Base-by-base conservation (phyloP, 495 filamentous ascomycete species). In the Friedmanniomyces simplex region DNA sequence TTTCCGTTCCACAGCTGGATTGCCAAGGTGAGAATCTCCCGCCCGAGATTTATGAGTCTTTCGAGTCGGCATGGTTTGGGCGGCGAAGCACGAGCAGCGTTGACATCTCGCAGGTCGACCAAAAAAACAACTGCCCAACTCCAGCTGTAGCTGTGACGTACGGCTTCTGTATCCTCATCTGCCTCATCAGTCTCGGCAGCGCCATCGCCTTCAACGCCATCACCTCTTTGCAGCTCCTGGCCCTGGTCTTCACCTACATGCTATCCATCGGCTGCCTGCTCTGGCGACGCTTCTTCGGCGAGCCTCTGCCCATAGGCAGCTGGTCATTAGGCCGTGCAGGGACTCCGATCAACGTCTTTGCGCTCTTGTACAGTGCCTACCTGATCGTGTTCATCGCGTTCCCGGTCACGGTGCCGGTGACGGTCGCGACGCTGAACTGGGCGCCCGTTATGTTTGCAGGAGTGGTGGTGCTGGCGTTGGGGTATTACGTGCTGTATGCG, bases 361-460 rank as follows among this genome's bases (percentile, higher is more conserved):
- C 24, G 12, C 7, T 55, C 12, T 1, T 43, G 39, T 63, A 55
- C 26, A 8, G 21, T 4, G 11, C 14, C 21, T 59, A 49, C 49
- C 21, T 55, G 6, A 16, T 59, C 12, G 48, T 54, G 26, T 54
- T 37, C 37, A 32, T 21, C 2, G 34, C 28, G 10, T 41, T 58
- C 20, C 60, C 64, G n/a, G 46, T n/a, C 10, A 7, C 8, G 10
- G 18, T 21, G 25, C 37, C 48, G 24, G 60, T 62, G 14, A 59
- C 54, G n/a, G 13, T 36, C 24, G 41, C 57, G 14, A 54, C 5
- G 5, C 48, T 67, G 26, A 67, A 67, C 49, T 67, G 59, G 52
- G 42, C 52, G 6, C 36, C 53, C 6, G 65, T 65, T 1, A 36
- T 67, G 32, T 64, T 62, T 37, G 55, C 18, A 1, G 64, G 55